Evolutionary conservation across 2,329 filamentous ascomycete genomes (phyloP), one percentile per base, ranked within the genome.

Genomic region (Apiospora malaysiana): DNA sequence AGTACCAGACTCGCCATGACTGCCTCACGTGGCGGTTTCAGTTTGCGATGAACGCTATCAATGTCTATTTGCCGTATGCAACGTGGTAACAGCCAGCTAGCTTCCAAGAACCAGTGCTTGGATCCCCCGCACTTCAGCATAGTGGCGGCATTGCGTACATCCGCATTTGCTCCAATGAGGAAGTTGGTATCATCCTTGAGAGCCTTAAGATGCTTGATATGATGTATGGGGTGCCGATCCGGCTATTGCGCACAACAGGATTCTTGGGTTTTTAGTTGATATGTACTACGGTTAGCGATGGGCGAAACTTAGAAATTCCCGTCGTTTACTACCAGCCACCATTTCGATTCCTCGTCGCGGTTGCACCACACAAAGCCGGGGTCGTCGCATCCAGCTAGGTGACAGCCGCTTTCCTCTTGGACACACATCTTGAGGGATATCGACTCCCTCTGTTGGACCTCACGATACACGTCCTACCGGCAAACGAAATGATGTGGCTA

Each of bases 71-170:
- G 51, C 51, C 51, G 51, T 9, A 59, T 63, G 27, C 32, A 37
- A 63, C 56, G 56, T 8, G n/a, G 56, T 63, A 9, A 63, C 32
- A n/a, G 18, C 56, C 56, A 63, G 32, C 56, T 32, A n/a, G 9
- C 18, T 63, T 63, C 56, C 32, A 37, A 37, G 27, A 59, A 59
- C 27, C 27, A n/a, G 18, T 37, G 56, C 56, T 40, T 63, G 1
- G 56, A 63, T 63, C 56, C 56, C 49, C 56, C 56, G 56, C 56
- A 63, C 56, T 63, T 40, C 18, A 21, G 56, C 56, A 63, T 40
- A 14, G 56, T 63, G 56, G 32, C 56, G 56, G 56, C 32, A 40
- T 40, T 63, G 56, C 56, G 56, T 32, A 21, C 37, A 63, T 10
- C 56, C 56, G 37, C 18, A 21, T 40, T 40, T 40, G 32, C 56